These are phyloP conservation scores for Boletus patriciae DNA, from an alignment of 768 basidiomycete species.

Conservation along the genomic window DNA sequence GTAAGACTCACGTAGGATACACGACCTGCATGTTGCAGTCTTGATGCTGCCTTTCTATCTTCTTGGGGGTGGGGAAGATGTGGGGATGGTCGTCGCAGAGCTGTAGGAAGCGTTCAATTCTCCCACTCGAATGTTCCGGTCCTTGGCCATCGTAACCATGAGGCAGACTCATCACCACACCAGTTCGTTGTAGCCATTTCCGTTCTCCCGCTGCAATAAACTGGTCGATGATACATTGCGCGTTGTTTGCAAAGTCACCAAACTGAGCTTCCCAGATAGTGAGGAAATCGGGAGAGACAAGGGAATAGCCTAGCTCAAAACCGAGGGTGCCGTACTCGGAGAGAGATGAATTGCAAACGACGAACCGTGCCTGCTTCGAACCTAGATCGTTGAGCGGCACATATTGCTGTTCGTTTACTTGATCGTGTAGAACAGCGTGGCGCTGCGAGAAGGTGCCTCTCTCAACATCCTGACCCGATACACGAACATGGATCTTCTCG, in stretches of 20 bases:
- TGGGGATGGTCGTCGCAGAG: slow-evolving; percentile 97
- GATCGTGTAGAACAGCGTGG: slow-evolving; percentile 96
- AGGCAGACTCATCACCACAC: slow-evolving; percentile 83
- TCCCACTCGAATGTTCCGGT: slow-evolving; percentile 95
- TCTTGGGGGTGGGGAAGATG: slow-evolving; percentile 82
- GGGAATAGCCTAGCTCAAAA: slow-evolving; percentile 97
- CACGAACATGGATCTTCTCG: slow-evolving; percentile 90
- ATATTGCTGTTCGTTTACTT: slow-evolving; percentile 88
- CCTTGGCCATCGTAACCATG: slow-evolving; percentile 99
- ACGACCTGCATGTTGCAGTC: slow-evolving; percentile 99
- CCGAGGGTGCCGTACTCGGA: slow-evolving; percentile 95
- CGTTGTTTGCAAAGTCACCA: slow-evolving; percentile 97
- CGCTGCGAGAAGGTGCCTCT: slow-evolving; percentile 99
- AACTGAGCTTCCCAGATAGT: slow-evolving; percentile 99
- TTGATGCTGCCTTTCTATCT: slow-evolving; percentile 93
- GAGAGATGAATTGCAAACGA: slow-evolving; percentile 94
- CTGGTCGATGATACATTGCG: slow-evolving; percentile 97
- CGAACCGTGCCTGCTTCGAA: slow-evolving; percentile 86
- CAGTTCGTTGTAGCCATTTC: slow-evolving; percentile 95
- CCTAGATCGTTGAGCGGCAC: slow-evolving; percentile 87
- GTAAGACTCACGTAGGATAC: slow-evolving; percentile 78
- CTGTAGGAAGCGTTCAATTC: slow-evolving; percentile 95
- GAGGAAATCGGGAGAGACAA: slow-evolving; percentile 89
- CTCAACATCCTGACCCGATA: slow-evolving; percentile 98
- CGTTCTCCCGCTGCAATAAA: slow-evolving; percentile 97